Percentiles rank a stretch among this genome's conserved stretches.
phyloP scores from a whole-genome alignment of 2,329 filamentous ascomycete genomes.

The Aspergillus transmontanensis region DNA sequence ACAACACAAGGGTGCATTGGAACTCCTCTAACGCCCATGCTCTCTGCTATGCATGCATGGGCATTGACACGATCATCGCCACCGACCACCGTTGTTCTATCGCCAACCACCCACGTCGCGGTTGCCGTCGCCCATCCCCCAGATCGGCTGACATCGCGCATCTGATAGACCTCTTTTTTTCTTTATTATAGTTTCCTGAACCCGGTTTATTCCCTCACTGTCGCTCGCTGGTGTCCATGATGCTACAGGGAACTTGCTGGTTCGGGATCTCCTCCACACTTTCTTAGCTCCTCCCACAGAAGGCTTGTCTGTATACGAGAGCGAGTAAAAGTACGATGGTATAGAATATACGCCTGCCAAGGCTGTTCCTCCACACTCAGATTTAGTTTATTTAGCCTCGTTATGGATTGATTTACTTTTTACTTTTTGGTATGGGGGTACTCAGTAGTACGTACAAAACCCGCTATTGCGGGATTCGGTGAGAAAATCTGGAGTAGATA shows the following conservation, averaged over 20 bases:
- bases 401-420: constrained; percentile 10
- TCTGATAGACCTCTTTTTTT: background rate
- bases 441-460: background rate
- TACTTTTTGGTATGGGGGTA: background rate
- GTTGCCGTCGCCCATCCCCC: background rate
- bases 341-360: constrained; percentile 14
- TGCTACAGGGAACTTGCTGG: constrained; percentile 11
- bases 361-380: constrained; percentile 15
- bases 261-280: constrained; percentile 9
- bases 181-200: background rate
- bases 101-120: background rate
- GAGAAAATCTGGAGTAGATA: constrained; percentile 8
- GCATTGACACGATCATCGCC: background rate
- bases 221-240: background rate
- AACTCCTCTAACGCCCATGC: background rate
- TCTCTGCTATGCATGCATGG: constrained; percentile 3
- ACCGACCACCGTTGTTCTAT: background rate
- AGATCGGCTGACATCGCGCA: constrained; percentile 15
- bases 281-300: constrained; percentile 21
- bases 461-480: background rate
- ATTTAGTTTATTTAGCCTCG: constrained; percentile 7
- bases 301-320: constrained; percentile 20
- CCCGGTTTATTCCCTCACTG: background rate
- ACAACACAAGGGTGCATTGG: background rate
- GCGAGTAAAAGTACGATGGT: background rate